These are phyloP conservation scores for Isabelozyma pseudorhagii DNA, from an alignment of 805 yeast genomes.

Conservation along the genomic window DNA sequence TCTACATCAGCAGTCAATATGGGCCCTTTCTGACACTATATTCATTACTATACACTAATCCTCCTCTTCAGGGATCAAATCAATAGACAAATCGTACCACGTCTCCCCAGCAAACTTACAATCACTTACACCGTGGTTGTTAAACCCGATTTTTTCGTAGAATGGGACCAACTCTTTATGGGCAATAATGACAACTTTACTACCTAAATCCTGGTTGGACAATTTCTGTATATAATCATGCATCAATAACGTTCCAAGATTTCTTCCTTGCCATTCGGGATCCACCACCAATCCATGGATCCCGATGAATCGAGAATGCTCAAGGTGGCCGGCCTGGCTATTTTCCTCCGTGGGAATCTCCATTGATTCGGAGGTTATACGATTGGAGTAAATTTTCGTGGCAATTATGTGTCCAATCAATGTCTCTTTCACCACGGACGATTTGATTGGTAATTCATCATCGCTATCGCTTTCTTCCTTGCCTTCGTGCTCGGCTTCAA, in stretches of 20 bases:
- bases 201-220: conserved; percentile 83
- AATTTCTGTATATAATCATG: conserved; percentile 90
- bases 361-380: conserved; percentile 61
- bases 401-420: conserved; percentile 80
- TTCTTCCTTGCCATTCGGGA: conserved; percentile 75
- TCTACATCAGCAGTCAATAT: neutral
- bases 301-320: conserved; percentile 70
- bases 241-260: conserved; percentile 76
- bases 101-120: conserved; percentile 55
- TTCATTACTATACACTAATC: conserved; percentile 12
- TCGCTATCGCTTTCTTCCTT: conserved; percentile 22
- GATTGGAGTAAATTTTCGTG: conserved; percentile 57
- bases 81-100: conserved; percentile 60
- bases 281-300: conserved; percentile 79
- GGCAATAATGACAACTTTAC: conserved; percentile 69
- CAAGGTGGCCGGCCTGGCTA: conserved; percentile 61
- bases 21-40: neutral
- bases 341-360: conserved; percentile 44
- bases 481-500: conserved; percentile 23
- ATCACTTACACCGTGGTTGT: conserved; percentile 60
- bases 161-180: conserved; percentile 68
- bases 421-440: conserved; percentile 54
- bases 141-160: conserved; percentile 80
- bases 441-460: conserved; percentile 44
- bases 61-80: conserved; percentile 43